These are phyloP conservation scores for Eucalyptus tenuipes DNA, from an alignment of 345 rosid species.

Conservation along the genomic window DNA sequence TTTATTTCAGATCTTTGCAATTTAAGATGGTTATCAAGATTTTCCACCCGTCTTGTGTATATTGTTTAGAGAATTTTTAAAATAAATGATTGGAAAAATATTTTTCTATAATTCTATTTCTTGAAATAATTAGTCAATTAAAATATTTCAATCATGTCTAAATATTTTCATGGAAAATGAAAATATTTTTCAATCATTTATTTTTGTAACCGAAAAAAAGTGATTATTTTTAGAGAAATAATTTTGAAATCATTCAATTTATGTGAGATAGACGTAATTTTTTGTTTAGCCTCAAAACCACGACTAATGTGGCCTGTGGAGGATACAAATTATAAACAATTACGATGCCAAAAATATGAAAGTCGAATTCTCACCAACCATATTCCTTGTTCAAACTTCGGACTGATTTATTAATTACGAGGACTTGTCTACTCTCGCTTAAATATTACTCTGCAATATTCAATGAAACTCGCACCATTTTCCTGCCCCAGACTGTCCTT, in stretches of 20 bases:
- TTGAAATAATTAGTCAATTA: background rate
- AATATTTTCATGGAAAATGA: background rate
- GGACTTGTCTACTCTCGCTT: background rate
- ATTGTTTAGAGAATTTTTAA: background rate
- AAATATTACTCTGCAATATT: background rate
- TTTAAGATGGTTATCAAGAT: background rate
- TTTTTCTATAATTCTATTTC: background rate
- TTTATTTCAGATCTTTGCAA: background rate
- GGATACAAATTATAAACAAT: background rate
- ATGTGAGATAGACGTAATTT: rapidly evolving
- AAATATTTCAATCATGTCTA: background rate
- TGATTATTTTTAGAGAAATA: too few species aligned
- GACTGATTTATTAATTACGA: background rate
- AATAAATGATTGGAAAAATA: background rate
- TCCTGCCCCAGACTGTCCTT: background rate
- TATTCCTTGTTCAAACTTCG: background rate
- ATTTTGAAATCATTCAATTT: background rate
- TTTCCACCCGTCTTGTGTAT: background rate
- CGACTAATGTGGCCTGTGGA: background rate
- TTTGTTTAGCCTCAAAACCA: background rate
- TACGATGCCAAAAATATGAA: background rate
- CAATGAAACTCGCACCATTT: background rate
- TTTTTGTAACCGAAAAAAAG: background rate
- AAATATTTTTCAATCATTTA: background rate
- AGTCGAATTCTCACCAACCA: background rate